Conservation (phyloP, 2,329 filamentous ascomycete genomes). For the Alternaria tenuissima region DNA sequence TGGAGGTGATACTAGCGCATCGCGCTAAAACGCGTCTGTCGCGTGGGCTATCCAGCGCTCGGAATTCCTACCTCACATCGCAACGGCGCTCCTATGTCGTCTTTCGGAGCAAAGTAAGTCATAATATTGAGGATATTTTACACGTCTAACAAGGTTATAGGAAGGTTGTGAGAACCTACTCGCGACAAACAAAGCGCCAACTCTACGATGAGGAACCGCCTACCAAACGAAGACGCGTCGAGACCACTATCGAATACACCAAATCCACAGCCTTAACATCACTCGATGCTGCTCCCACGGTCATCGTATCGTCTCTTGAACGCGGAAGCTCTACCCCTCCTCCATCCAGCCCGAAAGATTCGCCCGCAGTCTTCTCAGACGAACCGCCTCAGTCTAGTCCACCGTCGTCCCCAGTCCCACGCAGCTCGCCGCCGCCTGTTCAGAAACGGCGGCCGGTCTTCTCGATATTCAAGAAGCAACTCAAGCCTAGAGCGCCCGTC, state of each 20-base stretch:
- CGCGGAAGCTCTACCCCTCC: conserved; percentile 23
- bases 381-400: conserved; percentile 43
- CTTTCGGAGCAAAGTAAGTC: conserved; percentile 36
- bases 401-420: conserved; percentile 41
- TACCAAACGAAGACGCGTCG: conserved; percentile 50
- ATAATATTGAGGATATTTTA: background rate
- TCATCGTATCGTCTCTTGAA: conserved; percentile 11
- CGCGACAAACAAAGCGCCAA: conserved; percentile 44
- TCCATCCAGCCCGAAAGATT: conserved; percentile 45
- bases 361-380: conserved; percentile 53
- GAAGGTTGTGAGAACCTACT: conserved; percentile 47
- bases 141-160: conserved; percentile 31
- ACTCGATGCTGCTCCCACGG: background rate
- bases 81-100: conserved; percentile 31
- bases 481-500: conserved; percentile 19
- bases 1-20: conserved; percentile 21
- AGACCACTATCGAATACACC: conserved; percentile 15
- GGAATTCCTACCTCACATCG: conserved; percentile 14
- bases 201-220: conserved; percentile 44
- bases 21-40: conserved; percentile 39
- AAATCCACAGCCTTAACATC: conserved; percentile 18
- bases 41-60: conserved; percentile 19
- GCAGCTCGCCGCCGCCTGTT: conserved; percentile 34
- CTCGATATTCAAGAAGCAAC: conserved; percentile 53
- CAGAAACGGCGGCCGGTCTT: conserved; percentile 58